Percentiles rank a stretch among this genome's conserved stretches.
phyloP scores from a whole-genome alignment of 768 basidiomycete genomes.

The Rhodotorula paludigena region DNA sequence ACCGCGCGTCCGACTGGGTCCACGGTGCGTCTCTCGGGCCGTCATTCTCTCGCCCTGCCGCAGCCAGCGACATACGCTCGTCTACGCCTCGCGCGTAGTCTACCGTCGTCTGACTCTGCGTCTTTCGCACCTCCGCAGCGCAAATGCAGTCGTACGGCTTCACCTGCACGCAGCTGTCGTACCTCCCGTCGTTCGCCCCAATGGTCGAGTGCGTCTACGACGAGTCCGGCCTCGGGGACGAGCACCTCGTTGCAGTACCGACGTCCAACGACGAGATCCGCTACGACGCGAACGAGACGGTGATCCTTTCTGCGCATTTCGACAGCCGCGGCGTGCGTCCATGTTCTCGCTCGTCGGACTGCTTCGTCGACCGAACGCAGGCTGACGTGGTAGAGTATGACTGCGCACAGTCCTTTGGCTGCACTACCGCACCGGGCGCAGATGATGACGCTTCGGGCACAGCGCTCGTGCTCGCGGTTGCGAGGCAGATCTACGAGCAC shows the following conservation, averaged over 20 bases:
- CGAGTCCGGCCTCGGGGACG: slow-evolving; percentile 7
- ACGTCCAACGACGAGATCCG: not conserved
- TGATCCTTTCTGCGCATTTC: slow-evolving; percentile 41
- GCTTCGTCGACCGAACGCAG: not conserved
- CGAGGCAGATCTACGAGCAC: slow-evolving; percentile 26
- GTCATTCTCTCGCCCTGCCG: not conserved
- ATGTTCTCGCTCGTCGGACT: not conserved
- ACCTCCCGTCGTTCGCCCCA: slow-evolving; percentile 19
- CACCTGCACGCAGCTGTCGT: slow-evolving; percentile 14
- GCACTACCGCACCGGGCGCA: slow-evolving; percentile 27
- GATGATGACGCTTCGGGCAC: slow-evolving; percentile 37
- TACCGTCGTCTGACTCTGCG: not conserved
- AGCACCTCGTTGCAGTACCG: not conserved
- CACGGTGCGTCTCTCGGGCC: slow-evolving; percentile 1
- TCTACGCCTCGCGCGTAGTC: not conserved
- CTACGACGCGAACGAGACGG: slow-evolving; percentile 30
- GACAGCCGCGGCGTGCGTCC: slow-evolving; percentile 42
- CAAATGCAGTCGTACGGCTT: slow-evolving; percentile 23
- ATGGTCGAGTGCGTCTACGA: slow-evolving; percentile 34
- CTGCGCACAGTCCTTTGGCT: slow-evolving; percentile 27
- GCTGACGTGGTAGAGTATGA: too few relatives aligned
- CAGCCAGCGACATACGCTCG: not conserved
- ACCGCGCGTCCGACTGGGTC: slow-evolving; percentile 21
- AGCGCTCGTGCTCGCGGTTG: slow-evolving; percentile 37
- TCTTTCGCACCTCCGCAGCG: not conserved